Evolutionary conservation across 192 early-diverging fungal species (phyloP).

Genomic region (Rhizophagus prolifer): DNA sequence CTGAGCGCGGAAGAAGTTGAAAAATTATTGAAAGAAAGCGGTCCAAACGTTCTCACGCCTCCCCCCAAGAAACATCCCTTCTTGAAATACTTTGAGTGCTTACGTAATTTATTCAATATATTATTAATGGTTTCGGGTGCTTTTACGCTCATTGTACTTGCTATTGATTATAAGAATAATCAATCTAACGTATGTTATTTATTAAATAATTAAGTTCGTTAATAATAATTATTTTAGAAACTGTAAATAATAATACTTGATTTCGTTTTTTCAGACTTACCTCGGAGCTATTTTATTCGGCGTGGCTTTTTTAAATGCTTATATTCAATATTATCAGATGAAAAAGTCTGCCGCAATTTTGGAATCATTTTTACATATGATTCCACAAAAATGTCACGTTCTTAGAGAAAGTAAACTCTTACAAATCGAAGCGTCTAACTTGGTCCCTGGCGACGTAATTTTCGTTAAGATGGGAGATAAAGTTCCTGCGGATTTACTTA

Average conservation of each 20-base stretch:
- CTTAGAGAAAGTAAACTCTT: slow-evolving; percentile 74
- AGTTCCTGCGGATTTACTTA: slow-evolving; percentile 84
- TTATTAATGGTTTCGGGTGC: slow-evolving; percentile 82
- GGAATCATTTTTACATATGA: slow-evolving; percentile 89
- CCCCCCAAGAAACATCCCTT: slow-evolving; percentile 78
- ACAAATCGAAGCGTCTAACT: slow-evolving; percentile 65
- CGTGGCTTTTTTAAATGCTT: slow-evolving; percentile 88
- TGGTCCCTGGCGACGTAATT: slow-evolving; percentile 88
- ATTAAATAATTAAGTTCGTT: background rate
- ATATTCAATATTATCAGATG: slow-evolving; percentile 89
- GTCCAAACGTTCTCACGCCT: slow-evolving; percentile 85
- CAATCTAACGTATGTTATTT: slow-evolving; percentile 65
- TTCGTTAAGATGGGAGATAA: slow-evolving; percentile 93
- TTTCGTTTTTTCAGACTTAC: slow-evolving; percentile 61
- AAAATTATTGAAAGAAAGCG: slow-evolving; percentile 62
- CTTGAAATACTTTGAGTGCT: slow-evolving; percentile 72
- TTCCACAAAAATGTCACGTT: slow-evolving; percentile 79
- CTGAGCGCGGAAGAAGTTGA: slow-evolving; percentile 41
- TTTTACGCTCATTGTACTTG: slow-evolving; percentile 77
- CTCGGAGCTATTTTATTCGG: slow-evolving; percentile 85
- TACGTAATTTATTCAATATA: slow-evolving; percentile 84
- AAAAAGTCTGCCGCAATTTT: slow-evolving; percentile 88
- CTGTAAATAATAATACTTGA: background rate
- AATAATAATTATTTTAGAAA: no score
- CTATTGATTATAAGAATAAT: slow-evolving; percentile 75